A percentile compares a stretch with the other conserved stretches of the same genome.
Evolutionary conservation across 495 filamentous ascomycete species (phyloP).

Genomic region (Penicillium subrubescens): DNA sequence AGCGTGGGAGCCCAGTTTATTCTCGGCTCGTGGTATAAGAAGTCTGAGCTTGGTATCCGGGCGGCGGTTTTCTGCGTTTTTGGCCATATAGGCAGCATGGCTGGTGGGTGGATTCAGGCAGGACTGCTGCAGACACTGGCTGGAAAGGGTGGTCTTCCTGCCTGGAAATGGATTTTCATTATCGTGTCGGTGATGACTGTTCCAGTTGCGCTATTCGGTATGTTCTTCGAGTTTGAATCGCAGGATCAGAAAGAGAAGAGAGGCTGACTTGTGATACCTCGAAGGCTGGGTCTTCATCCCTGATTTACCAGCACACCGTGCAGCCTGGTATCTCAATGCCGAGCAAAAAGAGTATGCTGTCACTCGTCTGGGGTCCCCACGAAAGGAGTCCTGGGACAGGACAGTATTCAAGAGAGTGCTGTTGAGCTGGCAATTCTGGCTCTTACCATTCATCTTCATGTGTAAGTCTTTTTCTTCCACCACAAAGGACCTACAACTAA

Average conservation of each 20-base stretch:
- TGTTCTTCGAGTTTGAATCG: background rate
- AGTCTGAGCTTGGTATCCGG: slow-evolving; percentile 32
- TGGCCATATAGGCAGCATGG: slow-evolving; percentile 33
- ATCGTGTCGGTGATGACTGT: slow-evolving; percentile 37
- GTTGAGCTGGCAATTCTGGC: slow-evolving; percentile 40
- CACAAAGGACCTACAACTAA: background rate
- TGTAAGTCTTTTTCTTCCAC: slow-evolving; percentile 15
- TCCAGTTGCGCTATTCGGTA: slow-evolving; percentile 33
- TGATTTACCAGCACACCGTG: slow-evolving; percentile 34
- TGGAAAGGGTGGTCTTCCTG: slow-evolving; percentile 30
- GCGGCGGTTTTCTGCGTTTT: slow-evolving; percentile 36
- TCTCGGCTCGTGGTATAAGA: slow-evolving; percentile 34
- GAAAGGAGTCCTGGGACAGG: slow-evolving; percentile 32
- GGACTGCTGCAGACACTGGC: slow-evolving; percentile 26
- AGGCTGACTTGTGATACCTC: background rate
- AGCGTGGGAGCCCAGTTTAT: slow-evolving; percentile 36
- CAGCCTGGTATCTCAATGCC: slow-evolving; percentile 36
- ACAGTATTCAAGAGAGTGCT: slow-evolving; percentile 35
- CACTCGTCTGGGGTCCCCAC: slow-evolving; percentile 23
- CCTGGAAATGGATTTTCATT: slow-evolving; percentile 39
- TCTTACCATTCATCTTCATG: slow-evolving; percentile 40
- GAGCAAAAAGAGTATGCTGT: slow-evolving; percentile 38
- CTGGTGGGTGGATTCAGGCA: slow-evolving; percentile 36
- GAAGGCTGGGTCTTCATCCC: slow-evolving; percentile 41
- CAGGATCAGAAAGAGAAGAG: background rate